Base-by-base conservation (phyloP, 345 rosid species). In the Linum lewisii region DNA sequence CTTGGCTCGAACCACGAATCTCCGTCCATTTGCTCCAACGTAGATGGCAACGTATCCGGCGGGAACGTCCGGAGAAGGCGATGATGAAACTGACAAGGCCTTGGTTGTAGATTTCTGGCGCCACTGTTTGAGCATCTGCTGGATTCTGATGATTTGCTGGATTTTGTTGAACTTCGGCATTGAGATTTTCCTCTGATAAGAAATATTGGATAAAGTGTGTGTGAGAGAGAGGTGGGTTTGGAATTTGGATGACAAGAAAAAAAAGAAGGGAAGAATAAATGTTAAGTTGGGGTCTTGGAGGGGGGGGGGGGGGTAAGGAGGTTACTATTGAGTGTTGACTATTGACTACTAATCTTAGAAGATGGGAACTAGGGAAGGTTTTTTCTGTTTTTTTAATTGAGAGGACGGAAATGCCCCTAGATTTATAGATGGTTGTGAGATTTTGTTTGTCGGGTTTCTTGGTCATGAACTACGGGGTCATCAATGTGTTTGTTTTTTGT, bases 121-220 rank as follows among this genome's bases (percentile, higher is more conserved):
- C 98, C 95, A 88, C 51, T 73, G 82, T 58, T 69, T 84, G 0
- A 92, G 79, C 93, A 86, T 84, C 57, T 83, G 97, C 32, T 83
- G 84, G 84, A 92, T 75, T 57, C 84, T 69, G 1, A 84, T 93
- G 64, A 92, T 80, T 77, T 73, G 84, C 37, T 79, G 81, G 73
- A 86, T 92, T 67, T 72, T 75, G 73, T 84, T 77, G 78, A 73
- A 64, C 59, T 76, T 79, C 6, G 74, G 76, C 75, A 72, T 72
- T 71, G 32, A 1, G 6, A 34, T 63, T 51, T 54, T 58, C 14
- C 60, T 6, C 14, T 3, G 47, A 11, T 0, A 36, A 68, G 63
- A 64, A 59, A 5, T n/a, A n/a, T 2, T 54, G 59, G 7, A 54
- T 55, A 53, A 54, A 7, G n/a, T n/a, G n/a, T n/a, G n/a, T n/a